These are phyloP conservation scores for Macrolepiota albuminosa DNA, from an alignment of 768 basidiomycete genomes.

Conservation along the genomic window DNA sequence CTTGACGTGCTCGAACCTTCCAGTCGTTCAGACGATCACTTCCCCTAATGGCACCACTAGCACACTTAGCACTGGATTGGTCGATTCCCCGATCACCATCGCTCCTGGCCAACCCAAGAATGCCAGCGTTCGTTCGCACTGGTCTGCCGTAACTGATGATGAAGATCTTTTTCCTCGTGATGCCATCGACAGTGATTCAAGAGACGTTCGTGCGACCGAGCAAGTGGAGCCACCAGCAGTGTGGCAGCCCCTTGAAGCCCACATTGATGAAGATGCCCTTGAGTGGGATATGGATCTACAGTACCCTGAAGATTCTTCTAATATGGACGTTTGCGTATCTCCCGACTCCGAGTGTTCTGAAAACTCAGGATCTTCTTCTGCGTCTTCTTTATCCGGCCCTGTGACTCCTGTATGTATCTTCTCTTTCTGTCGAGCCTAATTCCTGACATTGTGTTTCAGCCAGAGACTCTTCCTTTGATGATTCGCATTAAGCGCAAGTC, in stretches of 20 bases:
- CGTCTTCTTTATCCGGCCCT: conserved; percentile 20
- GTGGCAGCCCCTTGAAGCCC: conserved; percentile 22
- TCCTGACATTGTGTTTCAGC: conserved; percentile 1
- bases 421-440: background rate
- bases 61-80: conserved; percentile 6
- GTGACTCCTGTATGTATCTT: conserved; percentile 24
- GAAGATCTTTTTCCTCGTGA: conserved; percentile 10
- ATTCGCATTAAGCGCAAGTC: conserved; percentile 35
- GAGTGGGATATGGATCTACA: conserved; percentile 19
- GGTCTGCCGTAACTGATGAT: conserved; percentile 9
- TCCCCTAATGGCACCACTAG: conserved; percentile 21
- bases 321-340: conserved; percentile 11
- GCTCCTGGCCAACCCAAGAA: conserved; percentile 3
- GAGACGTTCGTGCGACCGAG: conserved; percentile 9
- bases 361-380: conserved; percentile 15
- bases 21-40: conserved; percentile 12
- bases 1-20: conserved; percentile 23
- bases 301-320: conserved; percentile 7
- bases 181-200: background rate
- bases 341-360: conserved; percentile 9
- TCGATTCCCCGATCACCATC: conserved; percentile 6
- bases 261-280: conserved; percentile 21
- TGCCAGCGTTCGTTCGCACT: conserved; percentile 12
- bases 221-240: background rate
- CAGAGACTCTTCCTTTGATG: conserved; percentile 15